These are phyloP conservation scores for Cetradonia linearis DNA, from an alignment of 495 filamentous ascomycete genomes.

Conservation along the genomic window DNA sequence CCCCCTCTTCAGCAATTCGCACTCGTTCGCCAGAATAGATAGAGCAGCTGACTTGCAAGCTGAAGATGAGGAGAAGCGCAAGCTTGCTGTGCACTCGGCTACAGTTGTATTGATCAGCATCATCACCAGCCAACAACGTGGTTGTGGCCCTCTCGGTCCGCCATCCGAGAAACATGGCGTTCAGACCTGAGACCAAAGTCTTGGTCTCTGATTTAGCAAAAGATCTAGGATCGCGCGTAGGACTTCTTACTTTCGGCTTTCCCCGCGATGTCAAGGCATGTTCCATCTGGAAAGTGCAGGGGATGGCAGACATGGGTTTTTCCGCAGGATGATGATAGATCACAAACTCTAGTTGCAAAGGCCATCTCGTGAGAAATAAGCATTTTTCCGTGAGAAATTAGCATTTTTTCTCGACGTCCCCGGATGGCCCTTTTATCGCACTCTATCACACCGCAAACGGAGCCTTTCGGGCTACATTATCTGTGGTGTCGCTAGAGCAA, in stretches of 20 bases:
- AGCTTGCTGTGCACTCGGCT: neutral
- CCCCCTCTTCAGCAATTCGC: neutral
- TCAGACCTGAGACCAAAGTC: conserved; percentile 7
- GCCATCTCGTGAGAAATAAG: neutral
- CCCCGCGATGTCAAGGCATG: neutral
- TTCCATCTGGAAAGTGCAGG: neutral
- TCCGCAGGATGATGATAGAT: neutral
- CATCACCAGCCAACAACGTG: conserved; percentile 5
- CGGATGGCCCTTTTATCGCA: too few relatives aligned
- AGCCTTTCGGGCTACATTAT: neutral
- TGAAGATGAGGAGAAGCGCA: neutral
- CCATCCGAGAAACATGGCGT: conserved; percentile 10
- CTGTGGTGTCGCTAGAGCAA: neutral
- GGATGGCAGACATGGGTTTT: neutral
- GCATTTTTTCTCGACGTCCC: too few relatives aligned
- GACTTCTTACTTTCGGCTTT: neutral
- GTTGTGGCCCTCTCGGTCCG: conserved; percentile 4
- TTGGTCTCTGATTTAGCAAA: neutral
- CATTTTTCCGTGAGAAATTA: neutral
- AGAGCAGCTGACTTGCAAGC: neutral
- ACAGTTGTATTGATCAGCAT: neutral
- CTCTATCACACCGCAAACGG: neutral
- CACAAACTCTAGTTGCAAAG: neutral
- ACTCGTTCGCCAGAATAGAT: neutral
- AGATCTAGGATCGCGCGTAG: neutral